A percentile compares a stretch with the other conserved stretches of the same genome.
These are phyloP conservation scores for Trifolium pratense DNA, from an alignment of 306 rosid genomes.

Conservation along the genomic window DNA sequence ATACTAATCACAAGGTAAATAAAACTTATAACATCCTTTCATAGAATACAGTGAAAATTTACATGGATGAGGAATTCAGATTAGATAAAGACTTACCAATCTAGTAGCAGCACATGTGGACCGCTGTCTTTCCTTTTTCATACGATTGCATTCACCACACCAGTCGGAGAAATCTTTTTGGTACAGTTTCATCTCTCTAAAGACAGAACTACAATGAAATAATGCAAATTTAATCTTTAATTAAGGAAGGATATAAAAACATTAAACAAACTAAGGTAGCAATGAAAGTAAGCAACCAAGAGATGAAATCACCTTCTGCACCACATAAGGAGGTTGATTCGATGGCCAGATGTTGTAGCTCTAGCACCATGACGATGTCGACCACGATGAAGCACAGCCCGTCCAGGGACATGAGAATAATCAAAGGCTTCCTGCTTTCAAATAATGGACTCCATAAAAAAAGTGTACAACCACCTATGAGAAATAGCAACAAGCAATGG, in stretches of 20 bases:
- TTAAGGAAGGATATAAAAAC: neutral
- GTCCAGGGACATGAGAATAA: constrained; percentile 59
- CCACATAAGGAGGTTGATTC: constrained; percentile 62
- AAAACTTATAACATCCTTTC: constrained; percentile 4
- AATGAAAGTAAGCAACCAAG: constrained; percentile 21
- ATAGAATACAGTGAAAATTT: constrained; percentile 24
- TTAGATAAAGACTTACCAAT: constrained; percentile 45
- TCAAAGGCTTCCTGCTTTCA: constrained; percentile 64
- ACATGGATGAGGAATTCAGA: constrained; percentile 21
- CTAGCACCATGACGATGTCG: constrained; percentile 74
- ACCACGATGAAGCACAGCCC: constrained; percentile 69
- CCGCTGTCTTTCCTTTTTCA: constrained; percentile 56
- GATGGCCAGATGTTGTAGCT: constrained; percentile 63
- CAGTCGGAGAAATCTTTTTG: constrained; percentile 61
- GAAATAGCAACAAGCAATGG: constrained; percentile 44
- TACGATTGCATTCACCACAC: constrained; percentile 64
- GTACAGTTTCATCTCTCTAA: constrained; percentile 62
- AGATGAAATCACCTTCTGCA: constrained; percentile 59
- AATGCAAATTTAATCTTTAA: constrained; percentile 30
- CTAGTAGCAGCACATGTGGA: constrained; percentile 49
- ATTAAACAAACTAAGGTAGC: constrained; percentile 26
- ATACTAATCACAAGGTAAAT: constrained; percentile 17
- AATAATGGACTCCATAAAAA: constrained; percentile 51
- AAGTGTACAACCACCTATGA: constrained; percentile 48
- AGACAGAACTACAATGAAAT: constrained; percentile 56